Evolutionary conservation across 352 stramenopile species (phyloP).

Genomic region (Thalassiosira hispida): DNA sequence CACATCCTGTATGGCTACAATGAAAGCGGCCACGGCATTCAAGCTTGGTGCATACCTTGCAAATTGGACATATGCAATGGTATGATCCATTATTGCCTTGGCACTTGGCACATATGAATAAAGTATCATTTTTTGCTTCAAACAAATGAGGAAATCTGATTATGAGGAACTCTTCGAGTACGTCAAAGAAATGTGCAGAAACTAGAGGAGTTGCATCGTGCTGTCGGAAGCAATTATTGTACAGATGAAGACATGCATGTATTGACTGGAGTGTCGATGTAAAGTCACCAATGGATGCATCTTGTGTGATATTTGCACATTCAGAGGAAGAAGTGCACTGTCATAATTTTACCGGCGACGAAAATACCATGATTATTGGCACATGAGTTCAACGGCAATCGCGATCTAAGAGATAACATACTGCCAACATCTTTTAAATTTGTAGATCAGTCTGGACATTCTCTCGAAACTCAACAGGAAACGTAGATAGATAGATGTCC

Average conservation of each 20-base stretch:
- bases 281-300: background rate
- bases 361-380: background rate
- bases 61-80: background rate
- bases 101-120: background rate
- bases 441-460: background rate
- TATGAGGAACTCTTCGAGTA: background rate
- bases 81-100: background rate
- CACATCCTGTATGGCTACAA: background rate
- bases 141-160: background rate
- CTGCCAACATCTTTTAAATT: background rate
- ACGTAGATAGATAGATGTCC: background rate
- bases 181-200: conserved; percentile 1
- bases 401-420: conserved; percentile 1
- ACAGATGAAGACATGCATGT: background rate
- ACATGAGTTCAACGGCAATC: too few relatives aligned
- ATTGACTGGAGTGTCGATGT: background rate
- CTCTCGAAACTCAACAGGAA: background rate
- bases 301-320: conserved; percentile 9
- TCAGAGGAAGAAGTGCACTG: background rate
- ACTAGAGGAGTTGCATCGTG: background rate
- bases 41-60: conserved; percentile 9
- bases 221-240: conserved; percentile 2
- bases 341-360: background rate
- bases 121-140: background rate
- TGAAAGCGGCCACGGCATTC: conserved; percentile 7